A percentile compares a stretch with the other conserved stretches of the same genome.
These are phyloP conservation scores for Verticillium zaregamsianum DNA, from an alignment of 2,329 filamentous ascomycete genomes.

Conservation along the genomic window DNA sequence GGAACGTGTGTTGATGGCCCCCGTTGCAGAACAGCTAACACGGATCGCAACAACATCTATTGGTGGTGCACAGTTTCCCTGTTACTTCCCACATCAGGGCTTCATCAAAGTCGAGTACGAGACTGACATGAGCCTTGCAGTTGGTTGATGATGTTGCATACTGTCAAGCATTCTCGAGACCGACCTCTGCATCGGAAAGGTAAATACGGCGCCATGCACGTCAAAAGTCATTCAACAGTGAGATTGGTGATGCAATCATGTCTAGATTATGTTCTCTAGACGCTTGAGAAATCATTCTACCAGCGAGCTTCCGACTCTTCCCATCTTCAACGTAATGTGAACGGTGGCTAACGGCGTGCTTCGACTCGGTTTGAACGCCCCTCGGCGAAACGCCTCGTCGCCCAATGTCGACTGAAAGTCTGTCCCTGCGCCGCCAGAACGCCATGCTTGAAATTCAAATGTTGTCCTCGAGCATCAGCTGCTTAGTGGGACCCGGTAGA, in stretches of 20 bases:
- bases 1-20: too few species aligned
- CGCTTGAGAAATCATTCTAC: not conserved
- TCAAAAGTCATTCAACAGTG: not conserved
- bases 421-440: not conserved
- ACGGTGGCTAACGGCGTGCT: not conserved
- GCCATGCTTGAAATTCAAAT: not conserved
- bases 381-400: not conserved
- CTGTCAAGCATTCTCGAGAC: too few species aligned
- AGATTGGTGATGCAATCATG: not conserved
- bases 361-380: not conserved
- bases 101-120: too few species aligned
- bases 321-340: not conserved
- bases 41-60: too few species aligned
- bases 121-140: too few species aligned
- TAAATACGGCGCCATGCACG: too few species aligned
- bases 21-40: too few species aligned
- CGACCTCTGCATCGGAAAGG: too few species aligned
- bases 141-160: too few species aligned
- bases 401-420: not conserved
- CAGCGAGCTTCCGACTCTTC: not conserved
- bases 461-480: not conserved
- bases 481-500: slow-evolving; percentile 7
- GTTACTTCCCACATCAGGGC: too few species aligned
- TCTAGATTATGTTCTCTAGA: not conserved
- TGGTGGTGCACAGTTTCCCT: too few species aligned